Conservation (phyloP, 306 rosid species). For the Cicer pinnatifidum region DNA sequence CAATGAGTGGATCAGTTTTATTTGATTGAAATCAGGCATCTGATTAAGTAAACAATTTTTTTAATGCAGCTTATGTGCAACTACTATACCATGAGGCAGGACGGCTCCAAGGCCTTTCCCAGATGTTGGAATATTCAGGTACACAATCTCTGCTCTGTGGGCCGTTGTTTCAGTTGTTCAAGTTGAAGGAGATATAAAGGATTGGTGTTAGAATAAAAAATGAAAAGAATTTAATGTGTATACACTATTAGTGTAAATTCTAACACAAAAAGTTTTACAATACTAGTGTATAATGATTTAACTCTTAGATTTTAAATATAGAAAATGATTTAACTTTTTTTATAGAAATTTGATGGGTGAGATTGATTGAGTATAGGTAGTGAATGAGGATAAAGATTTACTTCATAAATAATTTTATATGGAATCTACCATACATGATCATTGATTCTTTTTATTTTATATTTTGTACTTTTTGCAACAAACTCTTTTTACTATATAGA, state of each 20-base stretch:
- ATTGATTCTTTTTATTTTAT: too few species aligned
- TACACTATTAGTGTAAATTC: neutral
- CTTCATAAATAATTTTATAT: too few species aligned
- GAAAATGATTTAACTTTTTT: too few species aligned
- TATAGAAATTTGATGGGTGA: too few species aligned
- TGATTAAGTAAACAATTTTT: conserved; percentile 29
- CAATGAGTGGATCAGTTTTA: conserved; percentile 13
- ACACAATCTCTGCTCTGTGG: conserved; percentile 17
- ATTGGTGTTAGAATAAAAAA: conserved; percentile 1
- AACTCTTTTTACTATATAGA: too few species aligned
- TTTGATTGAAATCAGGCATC: conserved; percentile 23
- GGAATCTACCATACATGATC: too few species aligned
- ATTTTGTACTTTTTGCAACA: too few species aligned
- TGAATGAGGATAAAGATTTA: neutral
- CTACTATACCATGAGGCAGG: conserved; percentile 86
- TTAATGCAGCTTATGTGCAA: conserved; percentile 88
- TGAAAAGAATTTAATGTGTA: neutral
- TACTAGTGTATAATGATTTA: too few species aligned
- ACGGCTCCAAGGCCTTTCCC: conserved; percentile 82
- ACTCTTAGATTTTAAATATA: too few species aligned
- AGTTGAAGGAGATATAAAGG: neutral
- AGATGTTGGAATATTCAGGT: conserved; percentile 93
- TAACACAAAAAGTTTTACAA: too few species aligned
- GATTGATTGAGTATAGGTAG: neutral
- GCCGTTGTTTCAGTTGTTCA: neutral